Base-by-base conservation (phyloP, 805 yeast species). In the Lipomyces kockii region DNA sequence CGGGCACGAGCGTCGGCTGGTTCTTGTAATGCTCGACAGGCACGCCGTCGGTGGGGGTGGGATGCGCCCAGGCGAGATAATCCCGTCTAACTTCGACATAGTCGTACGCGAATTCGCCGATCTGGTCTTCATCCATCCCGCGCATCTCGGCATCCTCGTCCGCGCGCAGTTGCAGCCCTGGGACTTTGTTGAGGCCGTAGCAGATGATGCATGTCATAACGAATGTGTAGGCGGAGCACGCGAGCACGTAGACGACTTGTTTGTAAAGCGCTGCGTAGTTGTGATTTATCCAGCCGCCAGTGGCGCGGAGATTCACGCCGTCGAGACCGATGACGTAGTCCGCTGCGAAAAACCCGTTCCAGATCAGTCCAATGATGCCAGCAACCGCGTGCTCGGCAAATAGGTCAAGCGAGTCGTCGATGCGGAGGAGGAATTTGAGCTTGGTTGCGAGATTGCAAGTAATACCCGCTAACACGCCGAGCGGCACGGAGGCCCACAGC, bases 321-420 rank as follows among this genome's bases (percentile, higher is more conserved):
- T 94, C 98, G 78, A 92, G 89, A 17, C 97, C 97, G 70, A 94
- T 85, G 63, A 95, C 96, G 78, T 91, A 89, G 64, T 89, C 85
- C 6, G 93, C 91, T 17, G 91, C 98, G 76, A 95, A 93, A 0
- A 94, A 76, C 0, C 91, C 97, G 76, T 92, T 92, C 81, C 92
- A 92, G n/a, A 94, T 66, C 59, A 93, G 83, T 0, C 99, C 98
- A 58, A 94, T 84, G 58, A 93, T 84, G 39, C 99, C 99, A 0
- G 98, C 98, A 74, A 94, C 84, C 60, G 97, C 98, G 88, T 94
- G 99, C 86, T 94, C 98, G n/a, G 98, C 98, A 77, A 94, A 84
- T 61, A 92, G 87, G 89, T 95, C 98, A 74, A 95, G 81, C 1
- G 97, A 88, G 80, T 94, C 99, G 78, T 95, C 98, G 61, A 94